Conservation (phyloP, 306 rosid species). For the Benincasa hispida region DNA sequence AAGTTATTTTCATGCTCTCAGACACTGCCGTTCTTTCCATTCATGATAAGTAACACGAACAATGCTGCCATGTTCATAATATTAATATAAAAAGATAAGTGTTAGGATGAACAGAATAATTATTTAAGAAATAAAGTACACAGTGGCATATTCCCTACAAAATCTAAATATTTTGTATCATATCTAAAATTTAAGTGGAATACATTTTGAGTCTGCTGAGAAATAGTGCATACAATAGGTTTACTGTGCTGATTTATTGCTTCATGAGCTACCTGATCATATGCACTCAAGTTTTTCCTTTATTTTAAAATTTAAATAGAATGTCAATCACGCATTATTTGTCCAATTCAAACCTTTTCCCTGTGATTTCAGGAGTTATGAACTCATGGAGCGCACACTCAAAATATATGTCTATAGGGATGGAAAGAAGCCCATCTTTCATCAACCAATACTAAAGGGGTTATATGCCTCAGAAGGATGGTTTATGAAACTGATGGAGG, state of each 20-base stretch:
- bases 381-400: constrained; percentile 74
- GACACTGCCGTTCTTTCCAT: background rate
- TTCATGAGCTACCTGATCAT: background rate
- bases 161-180: background rate
- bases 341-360: background rate
- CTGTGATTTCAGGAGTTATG: constrained; percentile 64
- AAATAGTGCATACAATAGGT: background rate
- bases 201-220: background rate
- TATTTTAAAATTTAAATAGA: background rate
- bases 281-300: background rate
- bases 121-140: background rate
- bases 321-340: background rate
- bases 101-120: background rate
- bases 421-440: constrained; percentile 79
- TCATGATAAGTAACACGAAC: background rate
- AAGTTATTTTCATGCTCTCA: background rate
- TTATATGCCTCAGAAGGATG: constrained; percentile 92
- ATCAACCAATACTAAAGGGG: constrained; percentile 74
- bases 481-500: constrained; percentile 95
- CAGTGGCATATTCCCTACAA: background rate
- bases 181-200: background rate
- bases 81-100: background rate
- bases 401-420: constrained; percentile 82
- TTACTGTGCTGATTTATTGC: background rate
- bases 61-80: background rate